These are phyloP conservation scores for Botryotinia convoluta DNA, from an alignment of 2,329 filamentous ascomycete species.

Conservation along the genomic window DNA sequence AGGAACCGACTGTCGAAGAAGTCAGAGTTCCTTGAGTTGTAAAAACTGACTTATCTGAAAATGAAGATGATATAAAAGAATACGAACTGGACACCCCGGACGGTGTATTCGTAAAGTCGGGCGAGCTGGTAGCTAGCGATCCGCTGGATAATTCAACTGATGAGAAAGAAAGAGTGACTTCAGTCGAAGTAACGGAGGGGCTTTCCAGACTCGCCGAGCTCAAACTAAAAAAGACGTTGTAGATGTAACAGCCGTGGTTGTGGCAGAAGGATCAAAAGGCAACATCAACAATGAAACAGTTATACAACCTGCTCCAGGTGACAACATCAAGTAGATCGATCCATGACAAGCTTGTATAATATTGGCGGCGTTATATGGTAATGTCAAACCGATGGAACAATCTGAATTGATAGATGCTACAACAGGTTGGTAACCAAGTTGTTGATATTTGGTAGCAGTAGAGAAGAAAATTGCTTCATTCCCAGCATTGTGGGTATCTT, in stretches of 20 bases:
- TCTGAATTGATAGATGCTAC: conserved; percentile 22
- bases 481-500: conserved; percentile 23
- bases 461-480: conserved; percentile 26
- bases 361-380: conserved; percentile 24
- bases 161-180: not conserved
- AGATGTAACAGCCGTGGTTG: not conserved
- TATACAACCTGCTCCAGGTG: not conserved
- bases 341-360: conserved; percentile 18
- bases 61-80: conserved; percentile 5
- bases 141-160: conserved; percentile 13
- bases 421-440: conserved; percentile 22
- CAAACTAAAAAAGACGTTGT: conserved; percentile 21
- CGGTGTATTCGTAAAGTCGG: conserved; percentile 11
- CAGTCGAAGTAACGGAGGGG: not conserved
- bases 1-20: not conserved
- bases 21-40: not conserved
- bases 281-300: conserved; percentile 10
- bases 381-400: conserved; percentile 21
- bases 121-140: conserved; percentile 14
- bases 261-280: conserved; percentile 8
- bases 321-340: conserved; percentile 8
- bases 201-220: conserved; percentile 17
- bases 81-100: conserved; percentile 8
- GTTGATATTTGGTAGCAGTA: conserved; percentile 14
- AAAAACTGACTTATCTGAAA: not conserved